Base-by-base conservation (phyloP, 2,329 filamentous ascomycete species). In the Clarireedia sp. region DNA sequence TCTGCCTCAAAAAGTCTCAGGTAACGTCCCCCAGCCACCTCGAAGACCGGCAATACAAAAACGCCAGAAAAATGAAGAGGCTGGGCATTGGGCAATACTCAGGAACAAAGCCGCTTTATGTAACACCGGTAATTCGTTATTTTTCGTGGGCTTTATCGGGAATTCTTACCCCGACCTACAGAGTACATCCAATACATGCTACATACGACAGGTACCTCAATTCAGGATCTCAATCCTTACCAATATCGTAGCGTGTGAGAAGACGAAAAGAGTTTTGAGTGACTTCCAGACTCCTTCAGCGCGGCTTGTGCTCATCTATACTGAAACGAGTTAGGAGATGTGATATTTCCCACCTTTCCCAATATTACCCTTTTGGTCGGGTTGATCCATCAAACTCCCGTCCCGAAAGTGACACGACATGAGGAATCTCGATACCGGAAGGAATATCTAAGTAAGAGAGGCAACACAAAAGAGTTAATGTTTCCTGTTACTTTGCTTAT, bases 321-420 rank as follows among this genome's bases (percentile, higher is more conserved):
- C 26, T 38, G 26, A 29, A 26, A 17, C 26, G 19, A n/a, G 6
- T 4, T 26, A 19, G 4, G 24, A 21, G 37, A 24, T 40, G 19
- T 17, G 21, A 36, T 33, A 45, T 40, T 48, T 8, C 19, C 43
- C 44, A 41, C 6, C 12, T 38, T 38, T 29, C 41, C 40, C 24
- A 23, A 23, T 19, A 33, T 23, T 26, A 44, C 40, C 19, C 9
- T 40, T 54, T 10, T 40, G 33, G 21, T 12, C 19, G 17, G 23
- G 14, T 16, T 29, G 21, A 19, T 29, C 14, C 24, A n/a, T 23
- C 16, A n/a, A 9, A n/a, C 21, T 55, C 45, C 56, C 53, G 52
- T 44, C 29, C 51, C 41, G 48, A 55, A 26, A 40, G 57, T 55
- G 26, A 56, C 57, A 59, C 59, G 37, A 40, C 48, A 49, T 44